These are phyloP conservation scores for Suillus placidus DNA, from an alignment of 768 basidiomycete species.

Conservation along the genomic window DNA sequence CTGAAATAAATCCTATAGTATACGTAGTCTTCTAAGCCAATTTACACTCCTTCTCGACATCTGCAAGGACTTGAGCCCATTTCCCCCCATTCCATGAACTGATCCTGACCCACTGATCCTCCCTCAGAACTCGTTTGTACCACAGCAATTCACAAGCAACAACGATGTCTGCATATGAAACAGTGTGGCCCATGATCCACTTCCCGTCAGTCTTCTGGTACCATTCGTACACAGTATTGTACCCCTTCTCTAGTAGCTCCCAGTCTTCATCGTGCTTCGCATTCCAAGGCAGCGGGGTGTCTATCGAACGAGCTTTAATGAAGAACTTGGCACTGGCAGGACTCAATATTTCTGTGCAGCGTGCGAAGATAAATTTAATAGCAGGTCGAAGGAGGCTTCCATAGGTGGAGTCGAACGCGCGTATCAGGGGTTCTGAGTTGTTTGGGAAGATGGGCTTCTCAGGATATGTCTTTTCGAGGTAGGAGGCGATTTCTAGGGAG, in stretches of 20 bases:
- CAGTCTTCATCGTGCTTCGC: conserved; percentile 35
- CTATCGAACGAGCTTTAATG: conserved; percentile 34
- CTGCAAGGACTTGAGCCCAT: conserved; percentile 28
- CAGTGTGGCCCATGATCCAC: conserved; percentile 14
- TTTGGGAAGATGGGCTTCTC: conserved; percentile 33
- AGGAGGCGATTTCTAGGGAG: conserved; percentile 37
- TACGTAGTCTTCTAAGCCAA: conserved; percentile 4
- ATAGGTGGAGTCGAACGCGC: conserved; percentile 18
- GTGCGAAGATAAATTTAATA: conserved; percentile 23
- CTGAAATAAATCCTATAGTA: neutral
- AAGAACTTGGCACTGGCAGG: conserved; percentile 42
- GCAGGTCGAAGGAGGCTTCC: neutral
- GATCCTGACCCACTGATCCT: conserved; percentile 32
- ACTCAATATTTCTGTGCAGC: conserved; percentile 33
- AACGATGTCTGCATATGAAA: conserved; percentile 13
- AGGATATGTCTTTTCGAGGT: conserved; percentile 39
- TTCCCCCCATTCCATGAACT: conserved; percentile 27
- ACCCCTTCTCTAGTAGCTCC: conserved; percentile 21
- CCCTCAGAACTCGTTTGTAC: conserved; percentile 23
- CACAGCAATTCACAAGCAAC: conserved; percentile 13
- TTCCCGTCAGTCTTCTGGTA: conserved; percentile 28
- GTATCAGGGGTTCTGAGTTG: conserved; percentile 27
- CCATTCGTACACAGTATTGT: conserved; percentile 18
- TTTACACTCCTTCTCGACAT: conserved; percentile 32
- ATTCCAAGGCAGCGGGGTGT: conserved; percentile 40